Conservation (phyloP, 2,329 filamentous ascomycete genomes). For the Aspergillus fumigatiaffinis region DNA sequence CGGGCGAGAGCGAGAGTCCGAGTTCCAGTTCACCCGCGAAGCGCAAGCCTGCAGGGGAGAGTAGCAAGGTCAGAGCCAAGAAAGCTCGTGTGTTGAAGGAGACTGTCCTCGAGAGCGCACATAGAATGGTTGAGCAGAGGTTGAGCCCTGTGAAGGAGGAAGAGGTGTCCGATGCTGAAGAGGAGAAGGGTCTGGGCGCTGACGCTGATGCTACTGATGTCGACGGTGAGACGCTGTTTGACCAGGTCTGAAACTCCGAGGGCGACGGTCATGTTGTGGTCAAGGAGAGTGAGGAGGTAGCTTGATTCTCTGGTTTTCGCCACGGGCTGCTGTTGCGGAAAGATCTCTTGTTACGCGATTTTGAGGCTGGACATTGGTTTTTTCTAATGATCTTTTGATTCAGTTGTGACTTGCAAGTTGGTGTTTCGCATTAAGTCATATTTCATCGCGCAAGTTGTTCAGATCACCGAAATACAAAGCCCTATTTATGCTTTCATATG, state of each 20-base stretch:
- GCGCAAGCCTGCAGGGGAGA: neutral
- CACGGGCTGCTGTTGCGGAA: neutral
- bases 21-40: conserved; percentile 8
- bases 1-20: neutral
- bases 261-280: neutral
- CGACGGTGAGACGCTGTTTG: neutral
- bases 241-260: neutral
- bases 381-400: neutral
- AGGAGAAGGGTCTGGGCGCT: neutral
- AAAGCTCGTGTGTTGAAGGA: conserved; percentile 5
- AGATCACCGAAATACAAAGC: neutral
- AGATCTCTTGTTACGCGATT: neutral
- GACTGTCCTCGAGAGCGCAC: conserved; percentile 6
- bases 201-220: neutral
- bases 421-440: neutral
- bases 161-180: neutral
- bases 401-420: neutral
- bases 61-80: neutral
- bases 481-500: neutral
- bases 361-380: neutral
- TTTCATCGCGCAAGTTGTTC: neutral
- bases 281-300: neutral
- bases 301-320: neutral
- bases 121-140: conserved; percentile 4
- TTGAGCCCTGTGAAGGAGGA: neutral